Evolutionary conservation across 192 early-diverging fungal species (phyloP).

Genomic region (Spizellomyces punctatus): DNA sequence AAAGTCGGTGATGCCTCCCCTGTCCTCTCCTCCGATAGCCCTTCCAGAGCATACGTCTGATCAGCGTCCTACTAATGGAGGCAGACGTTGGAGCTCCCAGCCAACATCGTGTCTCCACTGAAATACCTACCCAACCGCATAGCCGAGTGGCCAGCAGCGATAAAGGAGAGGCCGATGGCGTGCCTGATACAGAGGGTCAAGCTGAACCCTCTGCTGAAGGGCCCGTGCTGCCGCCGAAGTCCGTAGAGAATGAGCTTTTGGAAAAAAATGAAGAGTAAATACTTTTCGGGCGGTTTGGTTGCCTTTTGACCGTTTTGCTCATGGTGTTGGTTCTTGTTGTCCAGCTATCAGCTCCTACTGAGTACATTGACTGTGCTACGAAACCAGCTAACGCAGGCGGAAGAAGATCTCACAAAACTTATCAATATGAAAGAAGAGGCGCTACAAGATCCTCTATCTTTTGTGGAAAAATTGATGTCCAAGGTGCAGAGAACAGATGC

Average conservation of each 20-base stretch:
- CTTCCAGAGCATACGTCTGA: too few species aligned
- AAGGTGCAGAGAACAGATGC: slow-evolving; percentile 12
- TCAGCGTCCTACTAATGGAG: too few species aligned
- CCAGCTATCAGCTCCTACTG: slow-evolving; percentile 24
- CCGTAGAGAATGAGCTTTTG: slow-evolving; percentile 5
- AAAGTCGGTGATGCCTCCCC: too few species aligned
- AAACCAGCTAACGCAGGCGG: slow-evolving; percentile 22
- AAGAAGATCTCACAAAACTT: slow-evolving; percentile 13
- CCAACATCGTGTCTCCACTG: too few species aligned
- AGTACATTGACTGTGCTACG: slow-evolving; percentile 15
- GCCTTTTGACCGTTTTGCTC: neutral
- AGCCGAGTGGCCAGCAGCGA: too few species aligned
- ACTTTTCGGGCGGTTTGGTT: neutral
- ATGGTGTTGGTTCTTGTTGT: neutral
- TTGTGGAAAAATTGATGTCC: slow-evolving; percentile 17
- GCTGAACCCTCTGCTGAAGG: too few species aligned
- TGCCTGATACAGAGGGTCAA: too few species aligned
- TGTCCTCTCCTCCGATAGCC: too few species aligned
- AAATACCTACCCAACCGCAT: too few species aligned
- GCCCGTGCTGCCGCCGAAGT: neutral
- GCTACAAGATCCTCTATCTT: slow-evolving; percentile 9
- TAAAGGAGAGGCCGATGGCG: too few species aligned
- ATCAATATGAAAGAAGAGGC: slow-evolving; percentile 14
- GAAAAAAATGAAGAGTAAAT: slow-evolving; percentile 25
- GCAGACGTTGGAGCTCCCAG: too few species aligned